Conservation (phyloP, 257 asterid genomes). For the Cinchona pubescens region DNA sequence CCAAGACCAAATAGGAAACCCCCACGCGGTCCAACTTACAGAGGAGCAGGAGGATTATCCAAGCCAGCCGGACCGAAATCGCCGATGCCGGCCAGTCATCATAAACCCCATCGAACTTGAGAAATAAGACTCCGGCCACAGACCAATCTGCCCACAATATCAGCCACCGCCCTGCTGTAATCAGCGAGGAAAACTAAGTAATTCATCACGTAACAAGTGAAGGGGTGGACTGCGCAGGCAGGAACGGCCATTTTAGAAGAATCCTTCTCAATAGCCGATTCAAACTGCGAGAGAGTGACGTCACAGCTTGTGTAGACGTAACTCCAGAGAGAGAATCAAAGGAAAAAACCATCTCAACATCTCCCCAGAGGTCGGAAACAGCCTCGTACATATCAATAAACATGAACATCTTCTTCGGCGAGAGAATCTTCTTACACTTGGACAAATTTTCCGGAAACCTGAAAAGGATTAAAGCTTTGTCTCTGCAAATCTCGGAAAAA, state of each 20-base stretch:
- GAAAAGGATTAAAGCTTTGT: slow-evolving; percentile 48
- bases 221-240: slow-evolving; percentile 75
- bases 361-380: slow-evolving; percentile 62
- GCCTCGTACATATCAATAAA: slow-evolving; percentile 69
- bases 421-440: slow-evolving; percentile 47
- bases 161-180: slow-evolving; percentile 63
- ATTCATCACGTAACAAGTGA: slow-evolving; percentile 91
- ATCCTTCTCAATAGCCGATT: slow-evolving; percentile 78
- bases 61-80: slow-evolving; percentile 51
- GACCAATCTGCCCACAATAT: slow-evolving; percentile 58
- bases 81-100: slow-evolving; percentile 41
- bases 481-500: slow-evolving; percentile 57
- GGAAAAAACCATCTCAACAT: slow-evolving; percentile 52
- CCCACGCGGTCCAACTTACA: slow-evolving; percentile 91
- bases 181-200: slow-evolving; percentile 65
- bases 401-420: slow-evolving; percentile 81
- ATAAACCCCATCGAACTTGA: slow-evolving; percentile 24
- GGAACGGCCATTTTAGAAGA: slow-evolving; percentile 46
- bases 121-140: slow-evolving; percentile 55
- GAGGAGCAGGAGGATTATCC: slow-evolving; percentile 75
- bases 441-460: slow-evolving; percentile 53
- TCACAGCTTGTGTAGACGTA: slow-evolving; percentile 45
- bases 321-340: slow-evolving; percentile 50
- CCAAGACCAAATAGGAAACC: slow-evolving; percentile 65
- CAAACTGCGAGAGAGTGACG: slow-evolving; percentile 62